phyloP scores from a whole-genome alignment of 2,329 filamentous ascomycete species.

The Escovopsis sp. region DNA sequence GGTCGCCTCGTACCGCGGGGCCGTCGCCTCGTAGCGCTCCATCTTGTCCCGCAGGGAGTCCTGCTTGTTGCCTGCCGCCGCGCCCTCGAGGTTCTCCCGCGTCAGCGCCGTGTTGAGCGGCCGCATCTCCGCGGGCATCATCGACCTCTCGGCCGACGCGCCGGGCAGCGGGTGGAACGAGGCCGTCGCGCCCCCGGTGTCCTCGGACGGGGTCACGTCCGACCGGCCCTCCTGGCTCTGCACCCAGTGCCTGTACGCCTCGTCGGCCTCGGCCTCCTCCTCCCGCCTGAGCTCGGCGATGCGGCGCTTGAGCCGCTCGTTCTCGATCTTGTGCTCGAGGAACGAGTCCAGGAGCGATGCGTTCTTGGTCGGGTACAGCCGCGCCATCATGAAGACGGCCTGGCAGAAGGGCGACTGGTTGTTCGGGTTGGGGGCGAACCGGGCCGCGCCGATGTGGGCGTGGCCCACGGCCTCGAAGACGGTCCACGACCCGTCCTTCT shows the following conservation, averaged over 20 bases:
- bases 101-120: constrained; percentile 57
- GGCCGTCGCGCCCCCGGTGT: constrained; percentile 21
- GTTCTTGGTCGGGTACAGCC: constrained; percentile 81
- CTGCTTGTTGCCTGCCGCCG: constrained; percentile 45
- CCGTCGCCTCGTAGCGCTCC: constrained; percentile 42
- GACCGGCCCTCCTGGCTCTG: constrained; percentile 43
- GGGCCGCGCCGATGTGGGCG: constrained; percentile 65
- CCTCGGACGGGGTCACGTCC: constrained; percentile 37
- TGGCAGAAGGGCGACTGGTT: constrained; percentile 61
- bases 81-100: constrained; percentile 65
- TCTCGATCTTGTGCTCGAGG: constrained; percentile 92
- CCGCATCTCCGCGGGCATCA: constrained; percentile 53
- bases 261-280: constrained; percentile 66
- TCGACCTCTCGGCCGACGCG: constrained; percentile 25
- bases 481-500: constrained; percentile 53
- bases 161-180: constrained; percentile 15
- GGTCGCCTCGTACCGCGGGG: constrained; percentile 37
- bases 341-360: constrained; percentile 79
- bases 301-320: constrained; percentile 69
- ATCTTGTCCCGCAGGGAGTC: constrained; percentile 78
- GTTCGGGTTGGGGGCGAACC: constrained; percentile 45
- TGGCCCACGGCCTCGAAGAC: constrained; percentile 92
- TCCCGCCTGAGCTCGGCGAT: constrained; percentile 77
- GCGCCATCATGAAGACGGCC: constrained; percentile 86
- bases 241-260: constrained; percentile 45